These are phyloP conservation scores for Clavariopsis aquatica DNA, from an alignment of 495 filamentous ascomycete species.

Conservation along the genomic window DNA sequence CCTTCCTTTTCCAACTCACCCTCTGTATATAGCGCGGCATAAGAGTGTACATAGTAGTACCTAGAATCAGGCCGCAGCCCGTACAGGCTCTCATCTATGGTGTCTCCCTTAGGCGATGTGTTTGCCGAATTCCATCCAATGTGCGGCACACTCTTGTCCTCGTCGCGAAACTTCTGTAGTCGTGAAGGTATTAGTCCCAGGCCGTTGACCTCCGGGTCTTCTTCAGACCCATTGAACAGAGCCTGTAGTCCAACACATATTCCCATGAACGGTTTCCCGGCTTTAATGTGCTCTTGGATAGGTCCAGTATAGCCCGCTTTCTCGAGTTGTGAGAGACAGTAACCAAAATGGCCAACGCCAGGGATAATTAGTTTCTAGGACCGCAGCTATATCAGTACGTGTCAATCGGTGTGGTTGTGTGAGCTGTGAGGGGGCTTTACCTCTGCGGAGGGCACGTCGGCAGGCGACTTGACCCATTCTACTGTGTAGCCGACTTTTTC, in stretches of 20 bases:
- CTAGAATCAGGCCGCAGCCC: slow-evolving; percentile 78
- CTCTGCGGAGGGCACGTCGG: slow-evolving; percentile 80
- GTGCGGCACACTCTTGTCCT: slow-evolving; percentile 86
- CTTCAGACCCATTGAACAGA: slow-evolving; percentile 80
- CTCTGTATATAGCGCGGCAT: slow-evolving; percentile 73
- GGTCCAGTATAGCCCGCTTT: slow-evolving; percentile 78
- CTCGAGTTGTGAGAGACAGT: slow-evolving; percentile 82
- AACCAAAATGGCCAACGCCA: slow-evolving; percentile 95
- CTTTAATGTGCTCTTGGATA: slow-evolving; percentile 73
- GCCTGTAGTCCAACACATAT: slow-evolving; percentile 96
- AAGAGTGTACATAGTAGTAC: slow-evolving; percentile 98
- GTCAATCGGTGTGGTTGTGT: slow-evolving; percentile 15
- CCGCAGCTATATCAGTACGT: slow-evolving; percentile 19
- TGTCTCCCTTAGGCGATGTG: slow-evolving; percentile 49
- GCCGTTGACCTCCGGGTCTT: slow-evolving; percentile 68
- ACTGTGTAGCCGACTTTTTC: slow-evolving; percentile 90
- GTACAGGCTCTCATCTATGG: slow-evolving; percentile 62
- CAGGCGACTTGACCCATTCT: slow-evolving; percentile 84
- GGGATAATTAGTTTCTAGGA: slow-evolving; percentile 83
- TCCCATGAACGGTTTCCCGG: slow-evolving; percentile 94
- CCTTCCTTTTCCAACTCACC: slow-evolving; percentile 73
- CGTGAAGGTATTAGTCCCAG: slow-evolving; percentile 70
- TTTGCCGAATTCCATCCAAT: slow-evolving; percentile 96
- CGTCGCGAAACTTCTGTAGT: slow-evolving; percentile 74
- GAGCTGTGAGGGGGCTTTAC: slow-evolving; percentile 50